Evolutionary conservation across 1,139 yeast species (phyloP).

Genomic region (Maudiozyma humilis): DNA sequence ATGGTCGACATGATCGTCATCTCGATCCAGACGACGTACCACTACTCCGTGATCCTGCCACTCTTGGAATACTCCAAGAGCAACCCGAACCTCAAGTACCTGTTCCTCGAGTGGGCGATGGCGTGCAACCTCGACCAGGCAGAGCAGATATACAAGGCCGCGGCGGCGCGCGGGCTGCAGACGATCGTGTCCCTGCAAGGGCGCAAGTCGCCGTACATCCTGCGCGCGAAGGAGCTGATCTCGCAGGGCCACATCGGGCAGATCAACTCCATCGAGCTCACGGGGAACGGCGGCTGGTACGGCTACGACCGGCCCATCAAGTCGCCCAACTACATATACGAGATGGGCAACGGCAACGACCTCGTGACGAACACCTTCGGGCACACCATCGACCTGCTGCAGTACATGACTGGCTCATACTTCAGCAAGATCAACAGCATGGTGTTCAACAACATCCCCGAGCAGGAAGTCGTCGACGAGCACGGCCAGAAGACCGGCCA

Average conservation of each 20-base stretch:
- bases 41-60: slow-evolving; percentile 14
- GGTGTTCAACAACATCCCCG: slow-evolving; percentile 24
- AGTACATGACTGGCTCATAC: slow-evolving; percentile 26
- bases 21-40: slow-evolving; percentile 18
- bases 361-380: slow-evolving; percentile 24
- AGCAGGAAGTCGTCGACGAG: slow-evolving; percentile 22
- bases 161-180: slow-evolving; percentile 20
- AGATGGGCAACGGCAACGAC: slow-evolving; percentile 22
- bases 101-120: slow-evolving; percentile 26
- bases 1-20: slow-evolving; percentile 24
- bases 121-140: slow-evolving; percentile 21
- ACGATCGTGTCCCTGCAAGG: slow-evolving; percentile 26
- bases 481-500: slow-evolving; percentile 16
- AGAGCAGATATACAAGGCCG: slow-evolving; percentile 19
- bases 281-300: slow-evolving; percentile 27
- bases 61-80: slow-evolving; percentile 17
- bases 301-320: slow-evolving; percentile 25
- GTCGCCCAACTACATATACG: slow-evolving; percentile 22
- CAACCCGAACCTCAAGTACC: slow-evolving; percentile 20
- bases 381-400: slow-evolving; percentile 25
- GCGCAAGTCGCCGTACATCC: slow-evolving; percentile 24
- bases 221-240: slow-evolving; percentile 25
- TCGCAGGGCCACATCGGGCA: slow-evolving; percentile 25
- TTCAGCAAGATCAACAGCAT: slow-evolving; percentile 22
- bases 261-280: slow-evolving; percentile 24